These are phyloP conservation scores for Aspergillus bridgeri DNA, from an alignment of 495 filamentous ascomycete genomes.

Conservation along the genomic window DNA sequence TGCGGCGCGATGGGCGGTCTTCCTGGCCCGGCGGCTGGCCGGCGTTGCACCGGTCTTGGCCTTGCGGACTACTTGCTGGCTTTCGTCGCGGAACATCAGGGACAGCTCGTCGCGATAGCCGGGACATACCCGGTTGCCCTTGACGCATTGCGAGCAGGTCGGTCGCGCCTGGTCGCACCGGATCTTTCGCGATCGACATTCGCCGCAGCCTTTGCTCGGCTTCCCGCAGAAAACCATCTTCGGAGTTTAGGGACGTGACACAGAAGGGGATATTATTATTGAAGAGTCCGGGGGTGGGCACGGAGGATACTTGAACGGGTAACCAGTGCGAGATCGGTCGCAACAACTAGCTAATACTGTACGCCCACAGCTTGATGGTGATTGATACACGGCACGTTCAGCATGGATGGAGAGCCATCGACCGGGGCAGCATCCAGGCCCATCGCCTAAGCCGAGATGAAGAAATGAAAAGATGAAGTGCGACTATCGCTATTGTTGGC, in stretches of 20 bases:
- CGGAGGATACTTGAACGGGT: conserved; percentile 12
- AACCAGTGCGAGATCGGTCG: conserved; percentile 19
- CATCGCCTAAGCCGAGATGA: not conserved
- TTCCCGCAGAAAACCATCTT: conserved; percentile 73
- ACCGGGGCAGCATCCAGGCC: not conserved
- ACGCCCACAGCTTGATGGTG: not conserved
- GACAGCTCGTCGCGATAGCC: conserved; percentile 68
- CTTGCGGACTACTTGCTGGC: conserved; percentile 62
- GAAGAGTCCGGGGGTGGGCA: not conserved
- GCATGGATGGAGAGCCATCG: not conserved
- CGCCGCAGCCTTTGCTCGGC: conserved; percentile 69
- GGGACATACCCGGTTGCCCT: conserved; percentile 61
- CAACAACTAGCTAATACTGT: not conserved
- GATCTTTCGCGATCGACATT: conserved; percentile 65
- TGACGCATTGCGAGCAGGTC: conserved; percentile 65
- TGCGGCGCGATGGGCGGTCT: conserved; percentile 10
- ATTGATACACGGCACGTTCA: not conserved
- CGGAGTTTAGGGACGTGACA: not conserved
- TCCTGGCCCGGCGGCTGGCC: conserved; percentile 15
- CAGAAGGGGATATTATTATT: not conserved
- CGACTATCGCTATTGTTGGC: not conserved
- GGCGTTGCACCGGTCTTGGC: conserved; percentile 41
- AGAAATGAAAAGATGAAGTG: not conserved
- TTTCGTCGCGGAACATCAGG: conserved; percentile 72
- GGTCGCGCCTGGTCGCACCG: conserved; percentile 63